A percentile compares a stretch with the other conserved stretches of the same genome.
These are phyloP conservation scores for Penicillium samsonianum DNA, from an alignment of 495 filamentous ascomycete genomes.

Conservation along the genomic window DNA sequence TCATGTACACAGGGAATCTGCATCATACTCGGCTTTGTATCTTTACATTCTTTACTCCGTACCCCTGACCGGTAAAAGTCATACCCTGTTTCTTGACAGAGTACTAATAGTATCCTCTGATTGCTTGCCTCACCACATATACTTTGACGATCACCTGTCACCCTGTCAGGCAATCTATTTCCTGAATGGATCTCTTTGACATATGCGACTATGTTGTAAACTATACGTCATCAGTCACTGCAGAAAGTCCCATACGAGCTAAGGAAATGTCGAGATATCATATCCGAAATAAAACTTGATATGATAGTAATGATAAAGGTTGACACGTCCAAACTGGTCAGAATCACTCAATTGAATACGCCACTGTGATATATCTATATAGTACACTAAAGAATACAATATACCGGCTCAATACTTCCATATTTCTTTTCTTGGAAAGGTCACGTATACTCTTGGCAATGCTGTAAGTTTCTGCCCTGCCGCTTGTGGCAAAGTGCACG, in stretches of 20 bases:
- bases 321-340: neutral
- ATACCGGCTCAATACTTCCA: neutral
- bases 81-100: conserved; percentile 6
- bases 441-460: neutral
- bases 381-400: neutral
- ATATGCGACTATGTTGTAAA: neutral
- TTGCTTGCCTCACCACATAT: neutral
- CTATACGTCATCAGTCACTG: neutral
- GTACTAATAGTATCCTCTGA: too few relatives aligned
- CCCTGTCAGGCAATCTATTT: neutral
- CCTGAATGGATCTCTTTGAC: neutral
- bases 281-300: neutral
- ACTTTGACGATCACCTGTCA: conserved; percentile 1
- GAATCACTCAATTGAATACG: neutral
- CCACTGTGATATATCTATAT: neutral
- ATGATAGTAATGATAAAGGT: neutral
- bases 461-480: neutral
- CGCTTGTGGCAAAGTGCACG: conserved; percentile 3
- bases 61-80: conserved; percentile 14
- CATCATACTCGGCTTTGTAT: neutral
- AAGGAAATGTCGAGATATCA: neutral
- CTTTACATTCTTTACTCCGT: neutral
- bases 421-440: neutral
- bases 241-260: too few relatives aligned
- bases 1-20: neutral